Conservation (phyloP, 768 basidiomycete species). For the Serendipita sp. region DNA sequence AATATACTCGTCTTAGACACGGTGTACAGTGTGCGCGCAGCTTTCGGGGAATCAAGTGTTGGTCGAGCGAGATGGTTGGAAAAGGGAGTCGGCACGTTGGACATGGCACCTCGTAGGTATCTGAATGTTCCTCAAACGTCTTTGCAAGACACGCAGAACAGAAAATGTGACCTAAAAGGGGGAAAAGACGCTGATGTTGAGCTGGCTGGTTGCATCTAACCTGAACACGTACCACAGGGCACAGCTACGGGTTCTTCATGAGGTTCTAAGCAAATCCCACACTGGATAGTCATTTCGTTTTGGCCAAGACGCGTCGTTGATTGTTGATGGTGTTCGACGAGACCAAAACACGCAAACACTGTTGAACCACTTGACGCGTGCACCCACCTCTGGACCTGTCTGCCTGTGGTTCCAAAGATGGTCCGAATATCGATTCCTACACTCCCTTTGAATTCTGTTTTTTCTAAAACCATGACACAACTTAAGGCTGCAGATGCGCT, state of each 20-base stretch:
- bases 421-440: constrained; percentile 66
- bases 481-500: constrained; percentile 34
- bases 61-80: constrained; percentile 54
- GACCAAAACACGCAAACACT: background rate
- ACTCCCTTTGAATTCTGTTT: constrained; percentile 44
- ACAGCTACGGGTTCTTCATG: background rate
- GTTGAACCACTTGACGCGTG: background rate
- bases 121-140: background rate
- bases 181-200: background rate
- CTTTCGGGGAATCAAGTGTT: constrained; percentile 74
- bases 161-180: background rate
- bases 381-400: background rate
- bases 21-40: constrained; percentile 27
- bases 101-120: background rate
- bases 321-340: background rate
- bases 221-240: background rate
- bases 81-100: background rate
- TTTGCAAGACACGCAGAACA: background rate
- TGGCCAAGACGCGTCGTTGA: background rate
- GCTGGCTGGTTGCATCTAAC: background rate
- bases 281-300: constrained; percentile 27
- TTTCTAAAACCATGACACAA: constrained; percentile 24
- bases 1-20: constrained; percentile 16
- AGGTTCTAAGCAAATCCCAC: constrained; percentile 4
- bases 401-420: background rate